Evolutionary conservation across 2,329 filamentous ascomycete species (phyloP).

Genomic region (Cladosporium oxysporum): DNA sequence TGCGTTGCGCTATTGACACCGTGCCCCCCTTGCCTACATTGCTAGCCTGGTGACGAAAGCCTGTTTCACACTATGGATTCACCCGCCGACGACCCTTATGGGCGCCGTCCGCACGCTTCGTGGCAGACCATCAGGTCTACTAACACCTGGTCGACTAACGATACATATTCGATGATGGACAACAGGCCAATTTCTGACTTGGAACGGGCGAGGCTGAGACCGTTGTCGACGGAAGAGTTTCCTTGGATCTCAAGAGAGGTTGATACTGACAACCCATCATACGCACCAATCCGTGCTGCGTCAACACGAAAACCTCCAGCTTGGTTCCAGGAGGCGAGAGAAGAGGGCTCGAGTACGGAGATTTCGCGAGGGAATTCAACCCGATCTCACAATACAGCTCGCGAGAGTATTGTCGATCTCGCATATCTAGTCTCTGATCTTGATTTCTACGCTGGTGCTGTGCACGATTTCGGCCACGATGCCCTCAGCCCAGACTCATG

Average conservation of each 20-base stretch:
- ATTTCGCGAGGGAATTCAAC: slow-evolving; percentile 24
- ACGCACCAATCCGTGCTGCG: slow-evolving; percentile 31
- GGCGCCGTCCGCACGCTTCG: slow-evolving; percentile 17
- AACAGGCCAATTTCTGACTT: slow-evolving; percentile 17
- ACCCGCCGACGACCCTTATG: slow-evolving; percentile 19
- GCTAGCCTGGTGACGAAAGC: slow-evolving; percentile 13
- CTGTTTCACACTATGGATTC: slow-evolving; percentile 19
- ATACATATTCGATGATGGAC: slow-evolving; percentile 19
- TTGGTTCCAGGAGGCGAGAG: slow-evolving; percentile 37
- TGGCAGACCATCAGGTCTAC: slow-evolving; percentile 19
- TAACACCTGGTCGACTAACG: slow-evolving; percentile 19
- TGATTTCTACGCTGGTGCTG: slow-evolving; percentile 40
- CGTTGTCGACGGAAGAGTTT: slow-evolving; percentile 32
- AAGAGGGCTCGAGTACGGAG: slow-evolving; percentile 24
- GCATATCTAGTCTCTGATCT: slow-evolving; percentile 39
- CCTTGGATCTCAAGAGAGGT: slow-evolving; percentile 34
- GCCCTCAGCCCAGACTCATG: slow-evolving; percentile 29
- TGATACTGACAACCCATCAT: slow-evolving; percentile 21
- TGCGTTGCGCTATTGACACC: slow-evolving; percentile 9
- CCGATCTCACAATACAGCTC: slow-evolving; percentile 31
- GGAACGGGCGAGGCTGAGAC: slow-evolving; percentile 20
- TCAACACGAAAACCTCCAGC: slow-evolving; percentile 30
- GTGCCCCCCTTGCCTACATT: slow-evolving; percentile 16
- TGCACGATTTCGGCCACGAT: slow-evolving; percentile 38
- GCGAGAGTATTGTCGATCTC: slow-evolving; percentile 38